Base-by-base conservation (phyloP, 2,329 filamentous ascomycete species). In the Colletotrichum australisinense region DNA sequence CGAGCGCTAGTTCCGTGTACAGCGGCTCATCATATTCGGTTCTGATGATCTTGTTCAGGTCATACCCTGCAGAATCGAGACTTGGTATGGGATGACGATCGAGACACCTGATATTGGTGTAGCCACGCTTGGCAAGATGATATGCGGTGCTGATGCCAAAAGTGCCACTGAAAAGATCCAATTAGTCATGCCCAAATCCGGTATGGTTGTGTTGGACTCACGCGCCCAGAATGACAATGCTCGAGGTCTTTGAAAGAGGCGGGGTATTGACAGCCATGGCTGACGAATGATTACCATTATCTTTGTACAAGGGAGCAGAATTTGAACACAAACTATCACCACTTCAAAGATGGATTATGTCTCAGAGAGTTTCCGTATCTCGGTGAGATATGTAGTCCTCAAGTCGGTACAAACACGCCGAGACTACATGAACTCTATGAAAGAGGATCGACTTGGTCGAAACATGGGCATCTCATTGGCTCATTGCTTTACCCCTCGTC, bases 161-260 rank as follows among this genome's bases (percentile, higher is more conserved):
- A 0, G 70, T 73, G 1, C 70, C 70, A 4, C 70, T 73, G n/a
- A 49, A 5, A 19, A 30, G 3, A 7, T 49, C 14, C 1, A 2
- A 6, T 26, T 26, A 28, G 42, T 24, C 12, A 9, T 14, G 16
- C 14, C 9, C 19, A 2, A 3, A 1, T 28, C 0, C 3, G 24
- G 26, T 22, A 16, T 9, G 11, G 26, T 35, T 8, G 9, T 14
- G 4, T 46, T 7, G 24, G 24, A 73, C 72, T 69, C 4, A 75
- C 74, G 74, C 66, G 49, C 74, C 74, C 22, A 75, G 70, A 53
- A 75, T 75, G 24, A 71, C 63, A 32, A 75, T 75, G 58, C 59
- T 75, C 4, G 69, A 63, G 19, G 24, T 11, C 19, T 62, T 73
- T 8, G 55, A 53, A 4, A 69, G 60, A 46, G 70, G 9, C 6